Evolutionary conservation across 768 basidiomycete species (phyloP), one percentile per base, ranked within the genome.

Genomic region (Phanerochaete carnosa): DNA sequence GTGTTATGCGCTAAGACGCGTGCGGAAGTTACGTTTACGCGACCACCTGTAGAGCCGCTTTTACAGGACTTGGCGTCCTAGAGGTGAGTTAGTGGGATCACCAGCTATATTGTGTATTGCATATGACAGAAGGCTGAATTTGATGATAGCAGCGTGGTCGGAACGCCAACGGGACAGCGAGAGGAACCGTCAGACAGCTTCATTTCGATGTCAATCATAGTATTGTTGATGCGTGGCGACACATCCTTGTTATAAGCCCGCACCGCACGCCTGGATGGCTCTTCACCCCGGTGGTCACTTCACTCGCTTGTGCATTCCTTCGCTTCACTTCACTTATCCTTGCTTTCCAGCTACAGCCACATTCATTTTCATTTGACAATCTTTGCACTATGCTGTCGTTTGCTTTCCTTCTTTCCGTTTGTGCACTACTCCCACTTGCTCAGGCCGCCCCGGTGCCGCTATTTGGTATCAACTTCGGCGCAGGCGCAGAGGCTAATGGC

Each of bases 391-490:
- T 61, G 60, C 49, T 23, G 15, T 55, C 45, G 25, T 15, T 45
- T 16, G 43, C 57, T 33, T 26, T 47, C 39, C 22, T 37, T 22
- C 57, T 58, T 52, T 58, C 32, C 25, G 32, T 43, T 43, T 58
- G 16, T 50, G 16, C 47, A 12, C 22, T 49, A 3, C 61, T 60
- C 28, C 23, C 65, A 15, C 23, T 64, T 52, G 58, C 64, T 25
- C 58, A 51, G 12, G 64, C 65, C 0, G 61, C 65, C 16, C 63
- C 66, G 13, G 25, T 58, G 9, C 65, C 67, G 3, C 61, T 66
- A 23, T 66, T 68, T 59, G 67, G 67, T 13, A 65, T 68, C 56
- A 29, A 64, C 52, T 3, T 66, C 52, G 62, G 57, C n/a, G 50
- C 49, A 1, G 64, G 64, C 16, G 23, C 56, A 11, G 60, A 56